Base-by-base conservation (phyloP, 495 filamentous ascomycete genomes). In the Annulohypoxylon stygium region DNA sequence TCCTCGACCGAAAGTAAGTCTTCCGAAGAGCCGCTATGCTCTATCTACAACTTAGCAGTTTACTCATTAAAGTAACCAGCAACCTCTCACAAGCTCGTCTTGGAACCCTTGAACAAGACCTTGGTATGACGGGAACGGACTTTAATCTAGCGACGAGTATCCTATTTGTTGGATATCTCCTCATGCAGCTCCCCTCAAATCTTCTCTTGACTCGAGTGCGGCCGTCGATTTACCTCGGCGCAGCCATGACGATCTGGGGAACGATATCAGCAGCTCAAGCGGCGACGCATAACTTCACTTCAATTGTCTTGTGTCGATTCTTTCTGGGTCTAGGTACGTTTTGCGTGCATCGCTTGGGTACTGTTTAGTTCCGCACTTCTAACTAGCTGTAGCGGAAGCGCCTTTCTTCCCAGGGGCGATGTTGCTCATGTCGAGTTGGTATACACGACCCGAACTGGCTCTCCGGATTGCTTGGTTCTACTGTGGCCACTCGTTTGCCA, bases 191-290 rank as follows among this genome's bases (percentile, higher is more conserved):
- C 3, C 88, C 87, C 0, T 87, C 84, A 4, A 89, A 89, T 68
- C 77, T 89, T 51, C 77, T 89, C 16, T 76, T 89, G n/a, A 88
- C 85, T 3, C 73, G 72, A 63, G 68, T 75, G 23, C 61, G 67
- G 34, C 79, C 79, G 0, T 84, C 76, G 18, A 25, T 75, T 1
- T 80, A 78, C 62, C 83, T 92, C 5, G 85, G 86, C 0, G 67
- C 70, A 0, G 82, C 86, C 14, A 91, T 90, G 87, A 75, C 86
- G 2, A 71, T 88, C 0, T 92, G 90, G 90, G 90, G 88, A 14
- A 78, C 84, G 6, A 88, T 92, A 26, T 89, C 87, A 0, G 84
- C 86, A 0, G 82, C 82, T 43, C 89, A 88, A 36, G 88, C 87
- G 7, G 86, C 82, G 16, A 83, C 83, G 0, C 78, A 83, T 4